Base-by-base conservation (phyloP, 371 early-diverging fungal genomes). In the Chytridium lagenaria region DNA sequence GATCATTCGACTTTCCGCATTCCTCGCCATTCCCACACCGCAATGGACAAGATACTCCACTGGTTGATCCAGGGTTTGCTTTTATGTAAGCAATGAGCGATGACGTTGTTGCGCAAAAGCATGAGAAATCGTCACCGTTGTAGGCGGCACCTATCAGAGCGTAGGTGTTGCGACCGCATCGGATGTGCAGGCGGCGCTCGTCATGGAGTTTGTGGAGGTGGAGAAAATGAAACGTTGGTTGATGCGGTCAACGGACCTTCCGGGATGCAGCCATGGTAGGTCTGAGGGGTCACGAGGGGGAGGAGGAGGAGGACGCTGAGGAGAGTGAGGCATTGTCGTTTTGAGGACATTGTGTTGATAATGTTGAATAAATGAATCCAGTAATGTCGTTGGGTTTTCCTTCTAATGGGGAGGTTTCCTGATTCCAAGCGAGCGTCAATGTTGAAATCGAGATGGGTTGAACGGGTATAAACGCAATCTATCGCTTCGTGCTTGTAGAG, bases 11-110 rank as follows among this genome's bases (percentile, higher is more conserved):
- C 26, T 26, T 52, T 23, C 55, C 55, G 55, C 55, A 52, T 26
- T 52, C 55, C 12, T 52, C 55, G 16, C 55, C 55, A 52, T 52
- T 52, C n/a, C 55, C 55, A 52, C 55, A 52, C 23, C 55, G 12
- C 26, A 52, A 26, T 22, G 55, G 7, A 23, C 55, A 52, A 52
- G 55, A 22, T 5, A 5, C 12, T 10, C 55, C 55, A 52, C 55
- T 52, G 12, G 55, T n/a, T 7, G 16, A 5, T 5, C 55, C 55
- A 26, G 55, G 55, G 55, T 52, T 52, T 7, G n/a, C 26, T 23
- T 26, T 52, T 7, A 52, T 52, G 55, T 22, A 52, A 5, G 55
- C 7, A 5, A 52, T 26, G 5, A 52, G 12, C n/a, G n/a, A n/a
- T 7, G 55, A 10, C 5, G 55, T 15, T 7, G 26, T 26, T n/a